These are phyloP conservation scores for Fusarium albidum DNA, from an alignment of 2,329 filamentous ascomycete species.

Conservation along the genomic window DNA sequence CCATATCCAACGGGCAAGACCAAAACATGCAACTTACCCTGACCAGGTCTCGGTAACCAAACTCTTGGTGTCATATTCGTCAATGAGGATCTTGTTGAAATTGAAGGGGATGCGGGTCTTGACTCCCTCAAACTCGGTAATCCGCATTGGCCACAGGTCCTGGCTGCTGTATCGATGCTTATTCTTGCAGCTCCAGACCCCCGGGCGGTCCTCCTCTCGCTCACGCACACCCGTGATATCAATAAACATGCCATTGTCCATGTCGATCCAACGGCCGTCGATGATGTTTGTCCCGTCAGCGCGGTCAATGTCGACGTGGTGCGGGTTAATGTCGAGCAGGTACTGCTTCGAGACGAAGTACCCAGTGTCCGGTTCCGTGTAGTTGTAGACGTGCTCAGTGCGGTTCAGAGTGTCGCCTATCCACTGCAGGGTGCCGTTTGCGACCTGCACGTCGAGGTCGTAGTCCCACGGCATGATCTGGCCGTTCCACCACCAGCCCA, in stretches of 20 bases:
- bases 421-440: conserved; percentile 69
- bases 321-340: conserved; percentile 80
- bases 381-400: conserved; percentile 68
- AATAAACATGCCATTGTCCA: conserved; percentile 78
- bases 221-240: conserved; percentile 83
- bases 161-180: conserved; percentile 73
- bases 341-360: conserved; percentile 60
- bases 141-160: conserved; percentile 81
- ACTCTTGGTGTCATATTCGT: conserved; percentile 71
- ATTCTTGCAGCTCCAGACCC: conserved; percentile 83
- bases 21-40: conserved; percentile 57
- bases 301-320: conserved; percentile 66
- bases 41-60: conserved; percentile 68
- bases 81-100: conserved; percentile 70
- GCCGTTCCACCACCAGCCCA: conserved; percentile 91
- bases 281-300: conserved; percentile 81
- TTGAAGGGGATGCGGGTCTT: conserved; percentile 73
- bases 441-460: conserved; percentile 84
- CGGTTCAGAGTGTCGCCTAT: conserved; percentile 74
- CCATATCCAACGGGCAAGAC: conserved; percentile 2
- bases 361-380: conserved; percentile 51
- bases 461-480: conserved; percentile 84
- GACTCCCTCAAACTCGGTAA: conserved; percentile 78
- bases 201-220: conserved; percentile 66
- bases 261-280: conserved; percentile 85